A percentile compares a stretch with the other conserved stretches of the same genome.
phyloP scores from a whole-genome alignment of 768 basidiomycete genomes.

The Suillus clintonianus region DNA sequence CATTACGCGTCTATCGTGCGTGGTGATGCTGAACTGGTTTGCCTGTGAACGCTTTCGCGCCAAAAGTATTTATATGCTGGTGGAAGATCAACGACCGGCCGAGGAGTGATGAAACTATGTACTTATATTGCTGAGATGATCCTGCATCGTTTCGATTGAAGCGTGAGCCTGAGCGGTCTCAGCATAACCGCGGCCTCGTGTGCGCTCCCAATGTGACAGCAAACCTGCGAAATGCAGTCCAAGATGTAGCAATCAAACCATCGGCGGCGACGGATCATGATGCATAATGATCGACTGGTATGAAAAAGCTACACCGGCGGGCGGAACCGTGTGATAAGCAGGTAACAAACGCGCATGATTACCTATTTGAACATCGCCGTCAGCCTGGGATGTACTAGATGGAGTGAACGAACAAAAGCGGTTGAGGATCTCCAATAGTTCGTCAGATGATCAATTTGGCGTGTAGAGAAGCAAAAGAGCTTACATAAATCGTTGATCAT shows the following conservation, averaged over 20 bases:
- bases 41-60: neutral
- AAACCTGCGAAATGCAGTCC: neutral
- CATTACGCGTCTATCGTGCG: neutral
- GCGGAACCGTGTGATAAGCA: neutral
- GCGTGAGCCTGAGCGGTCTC: neutral
- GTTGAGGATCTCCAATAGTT: neutral
- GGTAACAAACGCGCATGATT: neutral
- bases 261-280: neutral
- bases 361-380: slow-evolving; percentile 3
- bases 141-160: neutral
- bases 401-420: neutral
- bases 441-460: neutral
- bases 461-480: neutral
- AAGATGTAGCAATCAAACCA: neutral
- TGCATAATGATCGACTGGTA: neutral
- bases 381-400: neutral
- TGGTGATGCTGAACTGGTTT: neutral
- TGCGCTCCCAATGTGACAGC: neutral
- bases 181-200: neutral
- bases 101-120: neutral
- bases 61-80: neutral
- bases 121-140: neutral
- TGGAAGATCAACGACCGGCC: neutral
- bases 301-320: neutral
- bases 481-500: neutral